A percentile compares a stretch with the other conserved stretches of the same genome.
Conservation (phyloP, 345 rosid species). For the Eucalyptus coolabah region DNA sequence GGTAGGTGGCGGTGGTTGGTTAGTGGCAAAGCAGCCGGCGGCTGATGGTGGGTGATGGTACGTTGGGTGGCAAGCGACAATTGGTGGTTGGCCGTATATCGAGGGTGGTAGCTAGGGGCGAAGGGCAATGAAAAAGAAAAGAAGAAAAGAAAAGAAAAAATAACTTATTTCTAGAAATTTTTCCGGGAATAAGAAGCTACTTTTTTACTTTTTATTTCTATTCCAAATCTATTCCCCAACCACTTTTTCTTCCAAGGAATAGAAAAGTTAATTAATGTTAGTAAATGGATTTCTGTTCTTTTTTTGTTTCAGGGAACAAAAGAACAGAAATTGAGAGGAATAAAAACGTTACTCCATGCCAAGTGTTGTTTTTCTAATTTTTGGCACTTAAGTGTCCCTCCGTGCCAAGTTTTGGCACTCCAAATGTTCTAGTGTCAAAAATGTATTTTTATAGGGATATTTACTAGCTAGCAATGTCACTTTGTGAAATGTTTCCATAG, state of each 20-base stretch:
- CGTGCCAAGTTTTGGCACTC: too few relatives aligned
- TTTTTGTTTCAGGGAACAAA: accelerated
- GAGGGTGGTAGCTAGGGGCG: too few relatives aligned
- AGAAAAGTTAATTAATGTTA: too few relatives aligned
- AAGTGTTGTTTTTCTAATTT: too few relatives aligned
- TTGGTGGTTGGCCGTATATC: accelerated
- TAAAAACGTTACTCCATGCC: too few relatives aligned
- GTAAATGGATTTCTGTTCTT: accelerated
- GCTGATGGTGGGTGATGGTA: accelerated
- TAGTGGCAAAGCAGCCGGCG: accelerated
- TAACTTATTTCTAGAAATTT: too few relatives aligned
- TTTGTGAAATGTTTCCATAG: not conserved
- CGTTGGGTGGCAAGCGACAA: accelerated
- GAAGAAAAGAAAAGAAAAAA: too few relatives aligned
- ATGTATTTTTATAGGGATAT: not conserved
- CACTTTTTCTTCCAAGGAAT: accelerated
- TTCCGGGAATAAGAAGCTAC: accelerated
- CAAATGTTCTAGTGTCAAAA: accelerated
- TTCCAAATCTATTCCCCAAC: too few relatives aligned
- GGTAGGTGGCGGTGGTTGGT: accelerated
- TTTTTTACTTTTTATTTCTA: too few relatives aligned
- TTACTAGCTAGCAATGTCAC: not conserved
- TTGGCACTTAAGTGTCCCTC: accelerated
- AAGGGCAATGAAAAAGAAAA: too few relatives aligned
- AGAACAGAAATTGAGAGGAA: too few relatives aligned